These are phyloP conservation scores for Gossypium arboreum DNA, from an alignment of 345 rosid species.

Conservation along the genomic window DNA sequence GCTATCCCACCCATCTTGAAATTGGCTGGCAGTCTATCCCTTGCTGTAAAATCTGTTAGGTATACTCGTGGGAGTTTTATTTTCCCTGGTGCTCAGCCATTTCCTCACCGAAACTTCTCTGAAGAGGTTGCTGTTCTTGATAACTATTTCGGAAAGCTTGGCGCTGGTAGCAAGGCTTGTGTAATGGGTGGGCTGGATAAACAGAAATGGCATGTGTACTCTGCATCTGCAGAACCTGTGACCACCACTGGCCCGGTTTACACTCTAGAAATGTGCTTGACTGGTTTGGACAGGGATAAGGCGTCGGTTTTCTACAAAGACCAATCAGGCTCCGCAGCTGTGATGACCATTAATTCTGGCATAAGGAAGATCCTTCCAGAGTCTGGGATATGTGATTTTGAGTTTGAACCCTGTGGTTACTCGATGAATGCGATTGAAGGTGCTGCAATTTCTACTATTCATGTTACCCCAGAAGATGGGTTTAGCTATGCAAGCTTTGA, in stretches of 20 bases:
- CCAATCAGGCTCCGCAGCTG: not conserved
- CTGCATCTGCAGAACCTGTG: constrained; percentile 3
- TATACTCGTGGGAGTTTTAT: constrained; percentile 2
- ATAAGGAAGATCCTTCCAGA: constrained; percentile 1
- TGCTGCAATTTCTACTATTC: not conserved
- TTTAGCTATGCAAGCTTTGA: constrained; percentile 3
- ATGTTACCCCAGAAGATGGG: constrained; percentile 5
- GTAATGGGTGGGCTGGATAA: not conserved
- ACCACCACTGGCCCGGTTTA: not conserved
- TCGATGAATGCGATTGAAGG: not conserved
- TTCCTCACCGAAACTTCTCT: not conserved
- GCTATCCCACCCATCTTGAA: not conserved
- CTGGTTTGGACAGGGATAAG: not conserved
- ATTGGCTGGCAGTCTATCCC: not conserved
- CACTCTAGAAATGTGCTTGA: not conserved
- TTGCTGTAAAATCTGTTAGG: not conserved
- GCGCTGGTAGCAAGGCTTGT: not conserved
- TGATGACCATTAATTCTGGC: not conserved
- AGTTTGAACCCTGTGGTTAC: not conserved
- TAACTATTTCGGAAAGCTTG: not conserved
- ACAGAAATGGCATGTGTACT: not conserved
- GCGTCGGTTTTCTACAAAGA: not conserved
- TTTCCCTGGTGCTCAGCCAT: not conserved
- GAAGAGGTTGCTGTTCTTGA: not conserved
- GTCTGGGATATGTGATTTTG: not conserved